These are phyloP conservation scores for Linnemannia hyalina DNA, from an alignment of 192 early-diverging fungal species.

Conservation along the genomic window DNA sequence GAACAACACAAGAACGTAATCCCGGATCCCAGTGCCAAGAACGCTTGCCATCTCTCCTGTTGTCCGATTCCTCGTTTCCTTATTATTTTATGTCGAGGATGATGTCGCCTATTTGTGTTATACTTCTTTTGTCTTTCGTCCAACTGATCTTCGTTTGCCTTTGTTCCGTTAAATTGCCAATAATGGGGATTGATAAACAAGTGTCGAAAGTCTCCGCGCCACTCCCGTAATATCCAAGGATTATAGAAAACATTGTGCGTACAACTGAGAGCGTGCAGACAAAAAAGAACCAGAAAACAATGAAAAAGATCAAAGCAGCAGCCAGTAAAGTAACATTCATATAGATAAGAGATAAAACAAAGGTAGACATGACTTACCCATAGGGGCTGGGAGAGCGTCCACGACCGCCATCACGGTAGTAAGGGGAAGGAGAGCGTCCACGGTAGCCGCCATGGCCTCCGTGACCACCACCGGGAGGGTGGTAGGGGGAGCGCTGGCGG, in stretches of 20 bases:
- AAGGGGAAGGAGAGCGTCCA: conserved; percentile 57
- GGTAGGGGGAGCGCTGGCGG: conserved; percentile 51
- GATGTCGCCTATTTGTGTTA: neutral
- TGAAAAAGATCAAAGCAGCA: neutral
- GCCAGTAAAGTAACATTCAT: neutral
- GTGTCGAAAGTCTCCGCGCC: neutral
- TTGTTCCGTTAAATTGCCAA: neutral
- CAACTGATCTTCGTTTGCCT: neutral
- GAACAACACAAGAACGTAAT: neutral
- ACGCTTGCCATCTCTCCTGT: neutral
- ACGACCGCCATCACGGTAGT: conserved; percentile 42
- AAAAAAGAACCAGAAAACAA: neutral
- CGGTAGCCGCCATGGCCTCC: conserved; percentile 39
- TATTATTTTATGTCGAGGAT: neutral
- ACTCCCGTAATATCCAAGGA: neutral
- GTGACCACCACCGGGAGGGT: conserved; percentile 29
- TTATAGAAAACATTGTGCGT: neutral
- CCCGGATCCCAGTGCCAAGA: neutral
- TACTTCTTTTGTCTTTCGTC: neutral
- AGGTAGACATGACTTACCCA: conserved; percentile 30
- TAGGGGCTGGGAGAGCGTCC: conserved; percentile 60
- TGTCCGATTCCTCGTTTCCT: neutral
- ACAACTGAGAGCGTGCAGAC: neutral
- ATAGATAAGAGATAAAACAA: neutral
- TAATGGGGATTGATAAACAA: conserved; percentile 1